Evolutionary conservation across 208 protist genomes (phyloP).

Genomic region (Entamoeba histolytica): DNA sequence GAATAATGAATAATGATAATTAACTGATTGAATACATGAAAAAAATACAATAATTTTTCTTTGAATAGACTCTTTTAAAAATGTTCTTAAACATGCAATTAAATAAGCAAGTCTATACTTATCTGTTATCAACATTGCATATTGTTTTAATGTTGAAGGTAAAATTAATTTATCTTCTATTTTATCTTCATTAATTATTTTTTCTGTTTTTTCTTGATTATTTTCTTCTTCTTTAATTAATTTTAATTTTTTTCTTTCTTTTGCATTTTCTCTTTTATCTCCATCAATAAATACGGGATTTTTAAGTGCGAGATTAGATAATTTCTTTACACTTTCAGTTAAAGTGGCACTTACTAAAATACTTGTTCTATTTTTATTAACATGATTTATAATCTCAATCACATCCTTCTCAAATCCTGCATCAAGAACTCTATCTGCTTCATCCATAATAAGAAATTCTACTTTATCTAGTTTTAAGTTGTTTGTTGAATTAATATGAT

Average conservation of each 20-base stretch:
- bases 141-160: background rate
- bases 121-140: background rate
- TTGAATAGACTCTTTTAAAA: background rate
- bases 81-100: background rate
- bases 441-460: constrained; percentile 20
- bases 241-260: background rate
- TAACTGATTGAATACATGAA: background rate
- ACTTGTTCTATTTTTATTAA: background rate
- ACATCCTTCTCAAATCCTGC: background rate
- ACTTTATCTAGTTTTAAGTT: background rate
- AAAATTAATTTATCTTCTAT: background rate
- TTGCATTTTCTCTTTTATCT: background rate
- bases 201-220: background rate
- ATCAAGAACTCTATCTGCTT: constrained; percentile 17
- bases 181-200: background rate
- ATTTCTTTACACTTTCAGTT: background rate
- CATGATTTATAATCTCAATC: background rate
- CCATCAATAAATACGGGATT: background rate
- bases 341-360: background rate
- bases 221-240: background rate
- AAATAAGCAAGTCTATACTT: background rate
- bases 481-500: constrained; percentile 8
- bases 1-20: background rate
- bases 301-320: background rate
- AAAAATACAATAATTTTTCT: background rate